Base-by-base conservation (phyloP, 768 basidiomycete species). In the Chalciporus chontae region DNA sequence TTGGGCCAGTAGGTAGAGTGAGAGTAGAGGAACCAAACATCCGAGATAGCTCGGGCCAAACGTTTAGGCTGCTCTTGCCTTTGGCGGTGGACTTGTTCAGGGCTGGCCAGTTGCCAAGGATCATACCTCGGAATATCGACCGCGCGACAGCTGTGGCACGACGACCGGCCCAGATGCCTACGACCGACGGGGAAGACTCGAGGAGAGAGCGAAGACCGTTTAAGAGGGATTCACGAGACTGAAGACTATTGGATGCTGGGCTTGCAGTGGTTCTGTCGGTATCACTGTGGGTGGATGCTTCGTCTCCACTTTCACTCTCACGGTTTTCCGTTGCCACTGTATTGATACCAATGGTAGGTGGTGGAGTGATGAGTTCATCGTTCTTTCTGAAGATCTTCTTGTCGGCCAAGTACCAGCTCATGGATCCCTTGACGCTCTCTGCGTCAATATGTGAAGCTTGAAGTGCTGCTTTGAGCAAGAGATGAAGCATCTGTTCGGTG, bases 391-490 rank as follows among this genome's bases (percentile, higher is more conserved):
- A 63, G 2, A 65, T 39, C 23, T 37, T 46, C 2, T 47, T 63
- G 24, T 59, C 57, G 2, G 51, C 60, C 0, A 63, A 54, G 34
- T 59, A 63, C 62, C 62, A 63, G 24, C 51, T 52, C 63, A 78
- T 75, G 3, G 83, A 55, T 6, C 76, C 77, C 15, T 79, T 80
- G 2, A 72, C 45, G 39, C 81, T 71, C 8, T 77, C 72, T 19
- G 78, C 74, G 48, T 85, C 79, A 53, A 78, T 65, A 44, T 73
- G 72, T 19, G 71, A 66, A 4, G 81, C 79, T 15, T 76, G 69
- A 3, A 82, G 71, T 1, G 85, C 83, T 2, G 81, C 72, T 45
- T 81, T 76, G 42, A 91, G 73, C 10, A 92, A 60, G 46, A 84
- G 71, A 39, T 74, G 72, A 45, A 92, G 76, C 26, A 85, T 79